Percentiles rank a stretch among this genome's conserved stretches.
Evolutionary conservation across 257 asterid genomes (phyloP).

Genomic region (Gentiana straminea): DNA sequence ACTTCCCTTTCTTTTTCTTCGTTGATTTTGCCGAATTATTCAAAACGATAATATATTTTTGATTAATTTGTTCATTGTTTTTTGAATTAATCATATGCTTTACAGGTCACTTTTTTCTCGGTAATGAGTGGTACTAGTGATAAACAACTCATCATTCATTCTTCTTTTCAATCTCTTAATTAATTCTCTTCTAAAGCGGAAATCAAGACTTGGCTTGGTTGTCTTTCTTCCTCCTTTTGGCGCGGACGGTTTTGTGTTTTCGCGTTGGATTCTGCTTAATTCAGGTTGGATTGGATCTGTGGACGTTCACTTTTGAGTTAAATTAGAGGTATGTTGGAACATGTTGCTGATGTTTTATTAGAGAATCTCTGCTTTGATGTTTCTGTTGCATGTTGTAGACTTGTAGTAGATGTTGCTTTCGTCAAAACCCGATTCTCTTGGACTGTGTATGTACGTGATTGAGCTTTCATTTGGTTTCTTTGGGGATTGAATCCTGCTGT

Average conservation of each 20-base stretch:
- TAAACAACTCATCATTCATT: conserved; percentile 12
- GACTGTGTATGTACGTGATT: not conserved
- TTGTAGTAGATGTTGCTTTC: not conserved
- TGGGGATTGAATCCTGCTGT: conserved; percentile 5
- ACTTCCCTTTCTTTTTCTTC: not conserved
- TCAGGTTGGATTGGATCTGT: conserved; percentile 16
- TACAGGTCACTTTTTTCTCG: conserved; percentile 6
- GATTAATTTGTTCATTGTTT: not conserved
- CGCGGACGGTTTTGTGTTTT: not conserved
- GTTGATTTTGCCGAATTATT: too few species aligned
- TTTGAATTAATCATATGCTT: not conserved
- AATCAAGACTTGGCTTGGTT: conserved; percentile 13
- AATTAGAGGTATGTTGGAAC: conserved; percentile 5
- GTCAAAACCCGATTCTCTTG: not conserved
- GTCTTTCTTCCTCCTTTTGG: conserved; percentile 9
- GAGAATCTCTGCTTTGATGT: too few species aligned
- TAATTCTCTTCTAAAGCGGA: not conserved
- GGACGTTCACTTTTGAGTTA: not conserved
- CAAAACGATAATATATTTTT: not conserved
- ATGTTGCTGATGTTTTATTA: not conserved
- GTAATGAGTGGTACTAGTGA: conserved; percentile 33
- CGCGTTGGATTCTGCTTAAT: conserved; percentile 3
- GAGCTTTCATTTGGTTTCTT: conserved; percentile 7
- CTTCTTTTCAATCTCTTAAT: conserved; percentile 10
- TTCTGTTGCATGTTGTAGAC: not conserved